Conservation (phyloP, 371 early-diverging fungal genomes). For the Capillidium heterosporum region DNA sequence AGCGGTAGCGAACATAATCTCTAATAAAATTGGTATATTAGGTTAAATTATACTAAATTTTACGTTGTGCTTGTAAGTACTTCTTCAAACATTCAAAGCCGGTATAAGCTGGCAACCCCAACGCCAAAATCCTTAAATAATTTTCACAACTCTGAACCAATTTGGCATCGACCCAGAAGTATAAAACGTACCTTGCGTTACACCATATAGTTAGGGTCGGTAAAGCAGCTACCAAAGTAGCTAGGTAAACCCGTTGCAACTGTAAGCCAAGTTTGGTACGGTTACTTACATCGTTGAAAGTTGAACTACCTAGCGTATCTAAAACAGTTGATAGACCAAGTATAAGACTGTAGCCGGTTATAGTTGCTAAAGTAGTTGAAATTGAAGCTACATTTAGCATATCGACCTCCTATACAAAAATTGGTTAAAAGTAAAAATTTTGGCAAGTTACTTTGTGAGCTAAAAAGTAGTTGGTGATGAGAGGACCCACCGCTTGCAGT, state of each 20-base stretch:
- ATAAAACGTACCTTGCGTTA: slow-evolving; percentile 31
- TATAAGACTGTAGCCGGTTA: slow-evolving; percentile 63
- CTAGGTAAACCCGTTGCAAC: slow-evolving; percentile 58
- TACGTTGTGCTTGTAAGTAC: slow-evolving; percentile 55
- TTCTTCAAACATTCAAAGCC: slow-evolving; percentile 61
- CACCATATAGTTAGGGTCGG: slow-evolving; percentile 64
- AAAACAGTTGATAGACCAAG: slow-evolving; percentile 62
- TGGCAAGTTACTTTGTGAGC: background rate
- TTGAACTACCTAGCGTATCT: slow-evolving; percentile 75
- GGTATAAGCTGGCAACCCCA: slow-evolving; percentile 58
- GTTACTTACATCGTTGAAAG: slow-evolving; percentile 45
- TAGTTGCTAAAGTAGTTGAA: slow-evolving; percentile 35
- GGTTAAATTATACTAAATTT: background rate
- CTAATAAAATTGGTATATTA: slow-evolving; percentile 15
- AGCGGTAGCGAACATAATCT: slow-evolving; percentile 62
- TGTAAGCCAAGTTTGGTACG: slow-evolving; percentile 53
- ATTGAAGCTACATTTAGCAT: background rate
- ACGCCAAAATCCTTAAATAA: slow-evolving; percentile 43
- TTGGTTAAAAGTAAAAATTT: background rate
- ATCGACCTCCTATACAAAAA: background rate
- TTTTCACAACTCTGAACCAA: slow-evolving; percentile 25
- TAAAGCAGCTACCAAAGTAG: slow-evolving; percentile 37
- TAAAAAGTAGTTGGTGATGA: background rate
- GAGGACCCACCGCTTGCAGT: background rate
- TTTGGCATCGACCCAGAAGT: slow-evolving; percentile 26